Evolutionary conservation across 345 rosid species (phyloP).

Genomic region (Tarenaya hassleriana): DNA sequence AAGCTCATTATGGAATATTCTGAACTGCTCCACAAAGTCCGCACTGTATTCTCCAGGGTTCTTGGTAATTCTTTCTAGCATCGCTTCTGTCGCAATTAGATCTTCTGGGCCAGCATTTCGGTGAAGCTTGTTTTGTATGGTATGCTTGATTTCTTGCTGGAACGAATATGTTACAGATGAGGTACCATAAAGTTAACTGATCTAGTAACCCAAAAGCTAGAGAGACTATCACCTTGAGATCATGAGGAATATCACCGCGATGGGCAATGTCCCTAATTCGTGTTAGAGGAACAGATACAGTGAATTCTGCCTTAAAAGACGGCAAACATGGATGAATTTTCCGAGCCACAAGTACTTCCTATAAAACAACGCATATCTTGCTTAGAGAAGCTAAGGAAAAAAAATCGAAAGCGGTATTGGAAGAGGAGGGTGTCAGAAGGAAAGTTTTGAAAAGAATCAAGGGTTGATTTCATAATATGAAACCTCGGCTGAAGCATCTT

Average conservation of each 20-base stretch:
- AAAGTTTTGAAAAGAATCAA: neutral
- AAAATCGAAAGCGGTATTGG: neutral
- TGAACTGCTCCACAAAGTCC: constrained; percentile 89
- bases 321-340: constrained; percentile 96
- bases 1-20: constrained; percentile 78
- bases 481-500: constrained; percentile 78
- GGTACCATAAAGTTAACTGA: constrained; percentile 14
- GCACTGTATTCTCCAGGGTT: constrained; percentile 78
- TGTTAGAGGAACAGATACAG: constrained; percentile 94
- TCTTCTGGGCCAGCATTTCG: constrained; percentile 98
- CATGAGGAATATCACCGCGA: constrained; percentile 87
- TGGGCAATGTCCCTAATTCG: constrained; percentile 98
- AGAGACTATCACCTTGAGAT: constrained; percentile 72
- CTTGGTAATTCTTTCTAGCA: constrained; percentile 84
- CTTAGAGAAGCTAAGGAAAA: constrained; percentile 15
- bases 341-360: constrained; percentile 86
- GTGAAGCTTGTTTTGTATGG: constrained; percentile 97
- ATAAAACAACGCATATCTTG: constrained; percentile 18
- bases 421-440: constrained; percentile 9
- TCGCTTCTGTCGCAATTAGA: constrained; percentile 87
- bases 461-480: too few relatives aligned
- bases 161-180: constrained; percentile 17
- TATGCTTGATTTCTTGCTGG: constrained; percentile 98
- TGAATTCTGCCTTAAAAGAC: constrained; percentile 96
- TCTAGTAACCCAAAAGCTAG: constrained; percentile 16